Conservation (phyloP, 371 early-diverging fungal genomes). For the Mortierella sp. region DNA sequence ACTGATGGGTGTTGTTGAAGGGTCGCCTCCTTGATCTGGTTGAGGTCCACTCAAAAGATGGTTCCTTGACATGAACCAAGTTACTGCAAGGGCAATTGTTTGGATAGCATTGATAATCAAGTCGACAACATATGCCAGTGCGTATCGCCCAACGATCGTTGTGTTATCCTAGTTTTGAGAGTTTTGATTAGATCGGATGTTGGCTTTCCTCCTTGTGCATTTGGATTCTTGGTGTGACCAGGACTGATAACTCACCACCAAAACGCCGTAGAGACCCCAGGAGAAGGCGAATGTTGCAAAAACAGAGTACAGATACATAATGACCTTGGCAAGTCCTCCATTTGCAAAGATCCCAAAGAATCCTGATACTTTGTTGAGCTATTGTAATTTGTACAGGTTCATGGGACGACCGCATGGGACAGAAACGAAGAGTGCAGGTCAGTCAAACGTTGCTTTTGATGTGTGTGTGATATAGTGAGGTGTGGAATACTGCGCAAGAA, state of each 20-base stretch:
- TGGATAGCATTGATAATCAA: conserved; percentile 44
- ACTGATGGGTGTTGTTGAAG: conserved; percentile 23
- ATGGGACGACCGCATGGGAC: too few relatives aligned
- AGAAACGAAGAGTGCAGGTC: too few relatives aligned
- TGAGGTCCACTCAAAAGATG: conserved; percentile 37
- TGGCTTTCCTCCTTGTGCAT: too few relatives aligned
- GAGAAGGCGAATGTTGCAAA: conserved; percentile 49
- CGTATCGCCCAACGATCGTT: conserved; percentile 41
- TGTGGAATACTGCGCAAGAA: too few relatives aligned
- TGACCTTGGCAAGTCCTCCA: conserved; percentile 34
- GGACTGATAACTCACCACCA: conserved; percentile 24
- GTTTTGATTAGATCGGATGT: too few relatives aligned
- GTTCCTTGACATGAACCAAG: conserved; percentile 51
- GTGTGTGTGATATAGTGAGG: too few relatives aligned
- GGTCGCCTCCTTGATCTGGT: conserved; percentile 28
- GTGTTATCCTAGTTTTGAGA: conserved; percentile 33
- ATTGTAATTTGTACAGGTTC: neutral
- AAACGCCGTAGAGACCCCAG: conserved; percentile 52
- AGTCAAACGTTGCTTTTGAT: too few relatives aligned
- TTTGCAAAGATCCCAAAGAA: conserved; percentile 54
- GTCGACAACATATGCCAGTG: conserved; percentile 41
- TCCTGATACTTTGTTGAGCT: conserved; percentile 52
- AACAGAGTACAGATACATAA: conserved; percentile 52
- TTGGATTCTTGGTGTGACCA: neutral
- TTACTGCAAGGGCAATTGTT: conserved; percentile 39